Evolutionary conservation across 2,329 filamentous ascomycete genomes (phyloP).

Genomic region (Colletotrichum echinochloae): DNA sequence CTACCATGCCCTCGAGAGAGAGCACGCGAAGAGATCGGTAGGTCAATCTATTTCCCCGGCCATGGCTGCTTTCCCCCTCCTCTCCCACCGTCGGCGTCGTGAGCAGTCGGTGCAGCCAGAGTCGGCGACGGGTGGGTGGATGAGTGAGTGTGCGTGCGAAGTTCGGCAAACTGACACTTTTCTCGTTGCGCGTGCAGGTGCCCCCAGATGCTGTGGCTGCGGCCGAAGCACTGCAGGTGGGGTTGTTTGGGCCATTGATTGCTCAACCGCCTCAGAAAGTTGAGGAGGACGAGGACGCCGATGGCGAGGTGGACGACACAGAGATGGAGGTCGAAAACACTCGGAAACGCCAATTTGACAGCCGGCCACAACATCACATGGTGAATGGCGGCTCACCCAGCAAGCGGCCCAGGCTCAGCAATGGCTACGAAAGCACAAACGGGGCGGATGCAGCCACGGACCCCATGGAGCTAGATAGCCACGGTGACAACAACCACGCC

Average conservation of each 20-base stretch:
- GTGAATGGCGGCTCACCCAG: slow-evolving; percentile 65
- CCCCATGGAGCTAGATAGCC: slow-evolving; percentile 71
- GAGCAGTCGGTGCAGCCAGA: slow-evolving; percentile 27
- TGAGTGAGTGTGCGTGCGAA: slow-evolving; percentile 39
- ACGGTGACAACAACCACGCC: slow-evolving; percentile 66
- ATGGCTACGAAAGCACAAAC: slow-evolving; percentile 67
- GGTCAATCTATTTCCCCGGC: slow-evolving; percentile 41
- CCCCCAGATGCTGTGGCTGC: slow-evolving; percentile 60
- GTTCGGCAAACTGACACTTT: slow-evolving; percentile 52
- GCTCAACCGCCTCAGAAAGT: slow-evolving; percentile 57
- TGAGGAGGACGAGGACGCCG: slow-evolving; percentile 51
- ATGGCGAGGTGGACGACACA: slow-evolving; percentile 54
- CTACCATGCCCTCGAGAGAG: slow-evolving; percentile 70
- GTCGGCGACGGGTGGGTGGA: slow-evolving; percentile 41
- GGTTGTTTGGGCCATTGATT: slow-evolving; percentile 69
- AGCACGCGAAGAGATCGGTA: slow-evolving; percentile 65
- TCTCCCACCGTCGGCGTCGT: slow-evolving; percentile 41
- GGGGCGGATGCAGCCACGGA: slow-evolving; percentile 59
- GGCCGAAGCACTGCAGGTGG: slow-evolving; percentile 60
- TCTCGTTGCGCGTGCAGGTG: slow-evolving; percentile 55
- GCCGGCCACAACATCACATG: slow-evolving; percentile 57
- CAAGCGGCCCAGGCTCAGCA: slow-evolving; percentile 71
- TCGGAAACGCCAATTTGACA: slow-evolving; percentile 64
- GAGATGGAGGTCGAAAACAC: slow-evolving; percentile 56
- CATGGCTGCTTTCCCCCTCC: slow-evolving; percentile 31